Conservation (phyloP, 352 stramenopile species). For the Blastocystis sp. region DNA sequence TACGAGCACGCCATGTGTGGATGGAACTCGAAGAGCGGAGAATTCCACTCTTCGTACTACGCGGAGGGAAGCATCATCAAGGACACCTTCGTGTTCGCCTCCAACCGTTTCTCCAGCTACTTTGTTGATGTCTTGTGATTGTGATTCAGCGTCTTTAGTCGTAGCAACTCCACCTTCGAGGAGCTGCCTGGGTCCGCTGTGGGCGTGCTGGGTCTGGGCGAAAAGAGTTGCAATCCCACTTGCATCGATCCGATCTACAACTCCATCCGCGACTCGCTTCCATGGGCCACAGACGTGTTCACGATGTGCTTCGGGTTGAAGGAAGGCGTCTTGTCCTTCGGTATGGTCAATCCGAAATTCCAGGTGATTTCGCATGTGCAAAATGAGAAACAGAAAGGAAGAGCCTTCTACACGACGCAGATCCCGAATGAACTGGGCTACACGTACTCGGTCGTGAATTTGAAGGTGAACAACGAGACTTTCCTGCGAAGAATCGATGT, state of each 20-base stretch:
- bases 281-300: conserved; percentile 48
- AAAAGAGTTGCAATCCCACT: conserved; percentile 62
- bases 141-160: neutral
- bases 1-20: conserved; percentile 58
- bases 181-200: conserved; percentile 20
- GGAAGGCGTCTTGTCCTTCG: conserved; percentile 17
- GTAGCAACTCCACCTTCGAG: conserved; percentile 57
- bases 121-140: conserved; percentile 61
- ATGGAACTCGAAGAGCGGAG: conserved; percentile 14
- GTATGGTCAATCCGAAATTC: conserved; percentile 28
- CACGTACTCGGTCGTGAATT: conserved; percentile 31
- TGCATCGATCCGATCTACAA: conserved; percentile 69
- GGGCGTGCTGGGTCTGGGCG: conserved; percentile 30
- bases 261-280: conserved; percentile 11
- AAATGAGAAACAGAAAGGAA: neutral
- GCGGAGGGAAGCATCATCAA: conserved; percentile 44
- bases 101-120: conserved; percentile 33
- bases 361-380: neutral
- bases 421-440: conserved; percentile 35
- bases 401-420: conserved; percentile 29
- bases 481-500: neutral
- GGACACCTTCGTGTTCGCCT: conserved; percentile 37
- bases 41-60: conserved; percentile 45
- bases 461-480: conserved; percentile 13
- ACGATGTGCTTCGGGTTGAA: conserved; percentile 37